Percentiles rank a stretch among this genome's conserved stretches.
Conservation (phyloP, 208 protist genomes). For the Wallacemonas collosoma region DNA sequence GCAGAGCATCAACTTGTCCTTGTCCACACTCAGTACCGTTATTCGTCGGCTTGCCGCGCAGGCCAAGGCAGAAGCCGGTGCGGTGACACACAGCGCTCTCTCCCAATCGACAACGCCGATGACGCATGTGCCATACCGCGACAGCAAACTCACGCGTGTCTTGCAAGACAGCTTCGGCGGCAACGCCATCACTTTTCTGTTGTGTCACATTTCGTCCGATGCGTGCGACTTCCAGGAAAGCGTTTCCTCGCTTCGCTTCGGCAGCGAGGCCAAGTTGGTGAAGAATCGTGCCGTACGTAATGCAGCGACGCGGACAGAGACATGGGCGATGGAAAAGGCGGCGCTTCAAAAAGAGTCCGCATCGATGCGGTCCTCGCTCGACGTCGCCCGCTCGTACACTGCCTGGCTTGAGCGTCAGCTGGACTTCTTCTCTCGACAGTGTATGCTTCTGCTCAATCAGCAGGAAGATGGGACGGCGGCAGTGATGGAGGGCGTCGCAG, state of each 20-base stretch:
- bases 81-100: neutral
- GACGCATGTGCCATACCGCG: slow-evolving; percentile 84
- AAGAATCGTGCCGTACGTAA: slow-evolving; percentile 48
- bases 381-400: slow-evolving; percentile 36
- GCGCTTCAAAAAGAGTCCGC: slow-evolving; percentile 6
- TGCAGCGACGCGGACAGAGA: slow-evolving; percentile 24
- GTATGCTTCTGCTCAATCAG: slow-evolving; percentile 7
- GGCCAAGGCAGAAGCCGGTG: slow-evolving; percentile 1
- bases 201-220: slow-evolving; percentile 84
- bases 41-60: slow-evolving; percentile 65
- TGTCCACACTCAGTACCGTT: slow-evolving; percentile 89
- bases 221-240: slow-evolving; percentile 58
- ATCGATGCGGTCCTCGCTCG: slow-evolving; percentile 18
- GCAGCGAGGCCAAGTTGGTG: slow-evolving; percentile 51
- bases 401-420: slow-evolving; percentile 60
- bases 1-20: slow-evolving; percentile 91
- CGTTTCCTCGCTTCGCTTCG: slow-evolving; percentile 85
- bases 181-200: slow-evolving; percentile 70
- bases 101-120: neutral
- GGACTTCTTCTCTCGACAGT: slow-evolving; percentile 25
- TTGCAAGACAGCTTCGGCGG: slow-evolving; percentile 85
- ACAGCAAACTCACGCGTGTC: slow-evolving; percentile 91
- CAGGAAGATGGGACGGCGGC: slow-evolving; percentile 6
- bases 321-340: slow-evolving; percentile 16
- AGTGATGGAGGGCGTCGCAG: neutral